A percentile compares a stretch with the other conserved stretches of the same genome.
These are phyloP conservation scores for Colletotrichum eremochloae DNA, from an alignment of 2,329 filamentous ascomycete genomes.

Conservation along the genomic window DNA sequence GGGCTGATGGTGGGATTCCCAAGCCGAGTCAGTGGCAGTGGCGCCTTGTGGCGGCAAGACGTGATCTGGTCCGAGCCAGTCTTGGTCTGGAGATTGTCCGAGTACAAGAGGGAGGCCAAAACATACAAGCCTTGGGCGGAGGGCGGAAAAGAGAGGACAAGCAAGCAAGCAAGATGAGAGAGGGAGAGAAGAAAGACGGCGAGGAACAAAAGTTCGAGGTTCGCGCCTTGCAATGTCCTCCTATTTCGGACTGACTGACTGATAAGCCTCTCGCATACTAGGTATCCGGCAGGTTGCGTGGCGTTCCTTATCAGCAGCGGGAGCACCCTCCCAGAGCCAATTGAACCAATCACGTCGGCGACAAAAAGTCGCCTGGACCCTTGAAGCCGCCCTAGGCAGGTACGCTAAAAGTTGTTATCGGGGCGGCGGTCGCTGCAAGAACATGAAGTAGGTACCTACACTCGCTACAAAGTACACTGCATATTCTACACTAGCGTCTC, in stretches of 20 bases:
- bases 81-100: neutral
- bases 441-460: no score
- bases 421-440: neutral
- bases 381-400: no score
- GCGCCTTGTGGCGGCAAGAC: neutral
- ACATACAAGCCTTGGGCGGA: neutral
- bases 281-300: neutral
- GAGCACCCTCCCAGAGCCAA: neutral
- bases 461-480: no score
- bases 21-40: neutral
- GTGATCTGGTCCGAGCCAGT: neutral
- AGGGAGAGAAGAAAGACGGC: no score
- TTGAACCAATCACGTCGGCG: neutral
- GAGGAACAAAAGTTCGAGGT: constrained; percentile 21
- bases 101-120: neutral
- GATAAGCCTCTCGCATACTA: constrained; percentile 6
- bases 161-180: neutral
- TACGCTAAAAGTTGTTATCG: constrained; percentile 1
- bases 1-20: neutral
- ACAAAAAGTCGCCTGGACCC: neutral
- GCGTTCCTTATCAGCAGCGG: constrained; percentile 14
- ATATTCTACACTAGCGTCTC: no score
- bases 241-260: constrained; percentile 10
- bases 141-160: neutral
- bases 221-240: neutral